Evolutionary conservation across 768 basidiomycete genomes (phyloP), one percentile per base, ranked within the genome.

Genomic region (Lentinus brumalis): DNA sequence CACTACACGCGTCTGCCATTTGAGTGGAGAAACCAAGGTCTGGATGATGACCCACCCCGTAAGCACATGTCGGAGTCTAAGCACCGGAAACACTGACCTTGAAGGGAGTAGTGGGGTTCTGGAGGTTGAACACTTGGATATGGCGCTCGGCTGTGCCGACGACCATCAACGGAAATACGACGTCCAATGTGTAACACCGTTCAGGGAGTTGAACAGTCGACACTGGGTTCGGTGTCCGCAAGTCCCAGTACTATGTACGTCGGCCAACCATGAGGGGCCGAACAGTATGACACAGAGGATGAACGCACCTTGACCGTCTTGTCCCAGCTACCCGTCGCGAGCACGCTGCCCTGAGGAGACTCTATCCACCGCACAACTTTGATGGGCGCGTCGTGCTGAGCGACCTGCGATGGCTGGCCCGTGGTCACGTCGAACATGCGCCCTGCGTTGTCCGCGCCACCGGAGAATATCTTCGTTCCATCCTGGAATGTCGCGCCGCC

Each of bases 281-380:
- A 30, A 50, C 42, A 38, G 29, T n/a, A 53, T 35, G 35, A 51
- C 42, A n/a, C 14, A 45, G 3, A 26, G 14, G 45, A 8, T n/a
- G 10, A 1, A 69, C 76, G 57, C 65, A 95, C 96, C 82, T 95
- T 96, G 71, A 98, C 76, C 1, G 93, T 96, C 77, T 96, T 96
- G 74, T 99, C 96, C 97, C 97, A 99, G 55, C 94, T 94, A 10
- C 95, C 97, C 1, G 96, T 98, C 12, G 88, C 92, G 18, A 96
- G 79, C 63, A 96, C 86, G 14, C 91, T 85, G 39, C 83, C 83
- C 62, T 83, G 84, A 21, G 86, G 86, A 5, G 88, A 83, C 62
- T 95, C 90, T 54, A 94, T 79, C 86, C 89, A 95, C 56, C 86
- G 82, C 41, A 94, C 87, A 59, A 84, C 86, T 73, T 88, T 92